Evolutionary conservation across 2,329 filamentous ascomycete genomes (phyloP).

Genomic region (Clathrospora elynae): DNA sequence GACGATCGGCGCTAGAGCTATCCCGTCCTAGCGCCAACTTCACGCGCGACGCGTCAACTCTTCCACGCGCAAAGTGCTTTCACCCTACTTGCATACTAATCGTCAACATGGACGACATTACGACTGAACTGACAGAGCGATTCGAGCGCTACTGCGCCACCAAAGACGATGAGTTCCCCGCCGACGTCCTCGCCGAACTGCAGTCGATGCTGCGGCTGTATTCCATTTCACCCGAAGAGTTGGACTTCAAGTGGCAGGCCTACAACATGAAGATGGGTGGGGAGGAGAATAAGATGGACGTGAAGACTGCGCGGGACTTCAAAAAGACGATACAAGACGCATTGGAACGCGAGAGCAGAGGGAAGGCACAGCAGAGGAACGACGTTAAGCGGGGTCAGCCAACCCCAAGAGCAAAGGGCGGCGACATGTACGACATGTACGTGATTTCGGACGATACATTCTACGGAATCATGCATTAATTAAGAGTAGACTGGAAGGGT

Average conservation of each 20-base stretch:
- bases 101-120: constrained; percentile 56
- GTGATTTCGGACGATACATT: constrained; percentile 7
- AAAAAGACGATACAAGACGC: constrained; percentile 86
- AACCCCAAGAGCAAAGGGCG: constrained; percentile 60
- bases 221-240: constrained; percentile 77
- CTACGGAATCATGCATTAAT: constrained; percentile 12
- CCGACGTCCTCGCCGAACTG: constrained; percentile 80
- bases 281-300: constrained; percentile 73
- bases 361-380: constrained; percentile 65
- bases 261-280: constrained; percentile 94
- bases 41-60: constrained; percentile 40
- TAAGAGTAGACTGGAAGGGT: constrained; percentile 52
- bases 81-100: constrained; percentile 7
- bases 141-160: constrained; percentile 66
- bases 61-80: constrained; percentile 18
- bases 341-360: constrained; percentile 75
- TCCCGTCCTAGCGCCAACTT: constrained; percentile 21
- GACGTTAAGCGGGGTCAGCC: constrained; percentile 66
- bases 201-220: constrained; percentile 86
- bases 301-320: constrained; percentile 75
- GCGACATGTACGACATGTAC: constrained; percentile 83
- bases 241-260: constrained; percentile 99
- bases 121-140: constrained; percentile 61
- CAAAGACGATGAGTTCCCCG: constrained; percentile 62
- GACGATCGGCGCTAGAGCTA: constrained; percentile 23